Base-by-base conservation (phyloP, 495 filamentous ascomycete species). In the Lophiotrema nucula region DNA sequence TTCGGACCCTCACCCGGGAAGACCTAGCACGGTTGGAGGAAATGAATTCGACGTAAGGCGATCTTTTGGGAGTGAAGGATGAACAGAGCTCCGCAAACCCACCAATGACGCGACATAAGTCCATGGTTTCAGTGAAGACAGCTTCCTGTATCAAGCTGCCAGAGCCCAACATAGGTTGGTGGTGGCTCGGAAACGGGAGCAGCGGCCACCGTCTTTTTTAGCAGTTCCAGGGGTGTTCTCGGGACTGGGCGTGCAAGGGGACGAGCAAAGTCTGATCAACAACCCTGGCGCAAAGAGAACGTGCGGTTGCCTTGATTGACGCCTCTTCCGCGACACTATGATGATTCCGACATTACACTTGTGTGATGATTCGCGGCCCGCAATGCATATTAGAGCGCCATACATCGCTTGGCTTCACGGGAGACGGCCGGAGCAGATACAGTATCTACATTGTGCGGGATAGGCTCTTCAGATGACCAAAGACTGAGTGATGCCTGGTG, bases 271-370 rank as follows among this genome's bases (percentile, higher is more conserved):
- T n/a, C 18, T 35, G n/a, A n/a, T 4, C 13, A 39, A 58, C 39
- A 31, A 49, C 28, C 60, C 48, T 38, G 21, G 55, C 42, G 48
- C 33, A 49, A 24, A n/a, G n/a, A n/a, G n/a, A 58, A 39, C 49
- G 44, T 56, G 61, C 41, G 56, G 61, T 55, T 64, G 61, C 55
- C 61, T 64, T 56, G 49, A 16, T 45, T 24, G 33, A 58, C 55
- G 61, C 61, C 61, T 64, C 56, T 51, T 59, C 50, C 53, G 49
- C 44, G 38, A 44, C 35, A 28, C 44, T 19, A 47, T 24, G 13
- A 22, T 37, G 42, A 22, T 23, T 39, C 47, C 35, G 55, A 23
- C 38, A 24, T 25, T 26, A 18, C 24, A 16, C 25, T 27, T 45
- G 39, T 31, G 43, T 19, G 42, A 41, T 64, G 49, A 64, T 64